Base-by-base conservation (phyloP, 2,329 filamentous ascomycete species). In the Tolypocladium ophioglossoides region DNA sequence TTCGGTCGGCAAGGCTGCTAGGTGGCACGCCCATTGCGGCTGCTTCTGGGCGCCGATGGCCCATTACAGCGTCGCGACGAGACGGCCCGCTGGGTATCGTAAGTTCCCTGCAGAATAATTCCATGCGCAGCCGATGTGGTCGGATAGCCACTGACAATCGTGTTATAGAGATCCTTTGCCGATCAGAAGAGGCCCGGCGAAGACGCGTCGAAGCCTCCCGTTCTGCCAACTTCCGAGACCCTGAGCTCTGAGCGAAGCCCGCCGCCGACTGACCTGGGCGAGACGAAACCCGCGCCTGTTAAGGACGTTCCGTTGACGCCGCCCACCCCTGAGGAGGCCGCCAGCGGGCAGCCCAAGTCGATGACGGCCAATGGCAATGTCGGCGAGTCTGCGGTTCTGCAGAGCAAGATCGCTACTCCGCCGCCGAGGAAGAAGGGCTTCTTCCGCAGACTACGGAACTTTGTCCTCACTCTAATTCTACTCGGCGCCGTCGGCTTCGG, bases 401-500 rank as follows among this genome's bases (percentile, higher is more conserved):
- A 57, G 11, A 51, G 37, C 52, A 53, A 57, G 24, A 46, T 58
- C 14, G 62, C 71, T 11, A 62, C 63, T 56, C 71, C 69, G 10
- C 64, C 73, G 63, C 62, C 75, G 65, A 70, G 77, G 75, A 74
- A 82, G 79, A 76, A 87, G 82, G 76, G 84, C 67, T 77, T 83
- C 70, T 78, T 83, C 68, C 81, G 88, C 59, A 83, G 87, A 55
- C 82, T 96, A 67, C 81, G 89, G 63, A 86, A 86, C 67, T 86
- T 91, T 67, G 73, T 96, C 55, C 73, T 91, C 60, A 88, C 87
- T 53, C 72, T 96, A 50, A 74, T 91, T 58, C 72, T 96, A 47
- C 80, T 96, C 32, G 84, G 87, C 30, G 83, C 83, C 7, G 72
- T 95, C 47, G 85, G 87, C 40, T 99, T 96, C 64, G 88, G 82